Percentiles rank a stretch among this genome's conserved stretches.
Conservation (phyloP, 306 rosid genomes). For the Ziziphus jujuba region DNA sequence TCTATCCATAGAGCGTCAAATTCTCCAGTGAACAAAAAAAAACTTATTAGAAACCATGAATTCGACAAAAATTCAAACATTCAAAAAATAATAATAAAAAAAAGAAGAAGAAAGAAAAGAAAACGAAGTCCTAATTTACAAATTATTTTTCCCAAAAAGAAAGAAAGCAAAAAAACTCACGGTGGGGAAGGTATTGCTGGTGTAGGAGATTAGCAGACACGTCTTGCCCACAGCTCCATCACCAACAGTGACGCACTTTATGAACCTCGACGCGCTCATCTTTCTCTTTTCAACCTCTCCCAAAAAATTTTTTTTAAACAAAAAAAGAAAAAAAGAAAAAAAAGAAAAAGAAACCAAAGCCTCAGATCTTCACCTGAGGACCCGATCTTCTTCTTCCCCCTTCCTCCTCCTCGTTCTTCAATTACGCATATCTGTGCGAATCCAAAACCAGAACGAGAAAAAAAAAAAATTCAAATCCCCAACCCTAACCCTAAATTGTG, state of each 20-base stretch:
- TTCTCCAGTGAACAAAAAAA: neutral
- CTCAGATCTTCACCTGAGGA: constrained; percentile 92
- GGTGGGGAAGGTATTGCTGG: constrained; percentile 99
- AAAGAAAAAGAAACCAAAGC: constrained; percentile 35
- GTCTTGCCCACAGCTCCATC: constrained; percentile 99
- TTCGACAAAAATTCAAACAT: neutral
- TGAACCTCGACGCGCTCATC: constrained; percentile 99
- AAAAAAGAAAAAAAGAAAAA: too few species aligned
- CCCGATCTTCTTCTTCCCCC: constrained; percentile 46
- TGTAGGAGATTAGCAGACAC: constrained; percentile 93
- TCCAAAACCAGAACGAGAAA: constrained; percentile 10
- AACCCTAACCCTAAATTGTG: constrained; percentile 30
- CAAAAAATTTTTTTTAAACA: too few species aligned
- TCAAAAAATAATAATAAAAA: too few species aligned
- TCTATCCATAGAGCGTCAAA: neutral
- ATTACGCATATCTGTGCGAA: constrained; percentile 44
- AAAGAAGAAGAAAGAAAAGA: neutral
- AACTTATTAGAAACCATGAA: neutral
- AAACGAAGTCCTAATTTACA: neutral
- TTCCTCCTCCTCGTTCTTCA: constrained; percentile 34
- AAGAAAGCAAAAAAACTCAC: constrained; percentile 40
- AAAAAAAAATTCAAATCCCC: neutral
- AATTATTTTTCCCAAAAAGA: constrained; percentile 2
- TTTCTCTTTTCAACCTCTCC: constrained; percentile 22
- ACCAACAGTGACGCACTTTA: constrained; percentile 96